Evolutionary conservation across 2,329 filamentous ascomycete species (phyloP).

Genomic region (Metarhizium anisopliae): DNA sequence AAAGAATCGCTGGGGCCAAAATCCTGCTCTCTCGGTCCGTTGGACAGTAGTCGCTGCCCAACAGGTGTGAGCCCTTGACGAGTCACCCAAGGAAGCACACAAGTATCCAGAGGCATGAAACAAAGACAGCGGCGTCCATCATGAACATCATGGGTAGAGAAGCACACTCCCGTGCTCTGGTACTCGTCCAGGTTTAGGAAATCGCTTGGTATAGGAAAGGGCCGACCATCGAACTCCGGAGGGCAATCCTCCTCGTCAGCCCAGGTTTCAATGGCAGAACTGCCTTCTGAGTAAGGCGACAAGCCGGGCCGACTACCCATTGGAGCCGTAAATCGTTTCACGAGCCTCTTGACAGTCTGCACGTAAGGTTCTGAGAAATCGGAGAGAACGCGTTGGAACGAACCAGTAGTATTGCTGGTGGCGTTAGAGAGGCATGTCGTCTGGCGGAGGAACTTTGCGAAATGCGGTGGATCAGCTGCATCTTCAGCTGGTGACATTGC

Average conservation of each 20-base stretch:
- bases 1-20: constrained; percentile 27
- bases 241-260: constrained; percentile 20
- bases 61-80: constrained; percentile 13
- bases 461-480: constrained; percentile 2
- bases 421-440: constrained; percentile 29
- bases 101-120: constrained; percentile 14
- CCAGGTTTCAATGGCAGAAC: constrained; percentile 11
- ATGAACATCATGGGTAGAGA: constrained; percentile 14
- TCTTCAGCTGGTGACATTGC: background rate
- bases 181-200: constrained; percentile 30
- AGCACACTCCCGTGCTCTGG: constrained; percentile 11
- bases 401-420: constrained; percentile 28
- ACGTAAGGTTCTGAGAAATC: constrained; percentile 25
- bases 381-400: constrained; percentile 23
- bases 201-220: constrained; percentile 37
- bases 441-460: constrained; percentile 21
- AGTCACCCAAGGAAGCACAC: constrained; percentile 21
- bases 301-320: constrained; percentile 12
- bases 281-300: constrained; percentile 12
- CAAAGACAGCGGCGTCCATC: constrained; percentile 20
- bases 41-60: constrained; percentile 10
- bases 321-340: constrained; percentile 30
- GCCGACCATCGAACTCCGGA: constrained; percentile 9
- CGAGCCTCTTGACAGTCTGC: constrained; percentile 26
- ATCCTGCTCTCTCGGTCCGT: constrained; percentile 5